Evolutionary conservation across 192 early-diverging fungal genomes (phyloP).

Genomic region (Linnemannia exigua): DNA sequence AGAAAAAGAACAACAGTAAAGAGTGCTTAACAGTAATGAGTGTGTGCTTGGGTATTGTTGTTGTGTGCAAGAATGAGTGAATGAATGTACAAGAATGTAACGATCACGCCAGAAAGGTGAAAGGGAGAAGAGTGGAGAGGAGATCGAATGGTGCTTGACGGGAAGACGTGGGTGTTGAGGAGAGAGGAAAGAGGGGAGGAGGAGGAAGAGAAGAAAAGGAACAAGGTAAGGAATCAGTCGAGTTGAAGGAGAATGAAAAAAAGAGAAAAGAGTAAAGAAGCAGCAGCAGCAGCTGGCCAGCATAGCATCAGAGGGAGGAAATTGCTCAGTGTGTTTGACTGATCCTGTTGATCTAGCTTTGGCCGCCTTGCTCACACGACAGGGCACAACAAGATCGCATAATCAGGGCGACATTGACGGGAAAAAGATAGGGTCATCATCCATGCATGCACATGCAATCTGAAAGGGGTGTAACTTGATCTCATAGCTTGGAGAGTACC

Average conservation of each 20-base stretch:
- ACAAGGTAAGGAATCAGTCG: neutral
- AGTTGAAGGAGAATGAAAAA: neutral
- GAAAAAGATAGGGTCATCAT: no score
- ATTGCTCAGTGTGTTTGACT: no score
- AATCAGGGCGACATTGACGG: no score
- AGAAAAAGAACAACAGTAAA: neutral
- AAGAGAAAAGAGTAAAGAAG: neutral
- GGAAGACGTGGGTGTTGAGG: neutral
- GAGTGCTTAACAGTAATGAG: neutral
- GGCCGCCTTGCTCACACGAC: no score
- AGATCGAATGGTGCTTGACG: neutral
- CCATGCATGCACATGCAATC: no score
- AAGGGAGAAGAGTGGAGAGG: neutral
- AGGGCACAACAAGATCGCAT: no score
- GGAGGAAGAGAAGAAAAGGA: neutral
- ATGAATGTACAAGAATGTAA: neutral
- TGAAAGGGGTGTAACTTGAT: no score
- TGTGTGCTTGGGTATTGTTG: neutral
- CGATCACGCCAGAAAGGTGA: neutral
- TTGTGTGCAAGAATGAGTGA: neutral
- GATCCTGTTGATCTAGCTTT: no score
- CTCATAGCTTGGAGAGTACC: no score
- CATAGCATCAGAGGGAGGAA: neutral
- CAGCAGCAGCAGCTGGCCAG: neutral
- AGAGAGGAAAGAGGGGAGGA: neutral